Percentiles rank a stretch among this genome's conserved stretches.
These are phyloP conservation scores for Talaromyces verruculosus DNA, from an alignment of 2,329 filamentous ascomycete genomes.

Conservation along the genomic window DNA sequence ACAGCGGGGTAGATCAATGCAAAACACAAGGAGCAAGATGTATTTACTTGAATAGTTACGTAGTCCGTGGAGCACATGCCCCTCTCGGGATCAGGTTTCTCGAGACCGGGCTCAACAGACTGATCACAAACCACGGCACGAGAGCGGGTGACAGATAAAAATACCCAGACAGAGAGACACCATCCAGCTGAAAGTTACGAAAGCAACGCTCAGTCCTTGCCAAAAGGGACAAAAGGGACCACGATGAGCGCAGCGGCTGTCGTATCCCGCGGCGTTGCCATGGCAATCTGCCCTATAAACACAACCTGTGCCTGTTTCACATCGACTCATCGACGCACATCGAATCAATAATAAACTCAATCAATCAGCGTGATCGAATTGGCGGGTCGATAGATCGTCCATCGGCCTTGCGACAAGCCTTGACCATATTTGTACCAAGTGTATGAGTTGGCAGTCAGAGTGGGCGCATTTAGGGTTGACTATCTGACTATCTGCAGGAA, in stretches of 20 bases:
- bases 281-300: slow-evolving; percentile 22
- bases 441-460: slow-evolving; percentile 10
- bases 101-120: background rate
- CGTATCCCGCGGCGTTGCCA: slow-evolving; percentile 18
- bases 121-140: background rate
- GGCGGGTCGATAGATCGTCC: slow-evolving; percentile 16
- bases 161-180: background rate
- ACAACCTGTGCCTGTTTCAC: slow-evolving; percentile 16
- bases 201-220: background rate
- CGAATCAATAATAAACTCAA: slow-evolving; percentile 4
- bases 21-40: background rate
- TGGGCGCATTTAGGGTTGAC: background rate
- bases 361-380: slow-evolving; percentile 9
- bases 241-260: background rate
- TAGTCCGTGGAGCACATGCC: background rate
- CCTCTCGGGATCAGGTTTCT: slow-evolving; percentile 5
- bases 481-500: slow-evolving; percentile 13
- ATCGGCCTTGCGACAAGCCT: slow-evolving; percentile 16
- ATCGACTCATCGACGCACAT: slow-evolving; percentile 2
- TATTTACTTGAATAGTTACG: background rate
- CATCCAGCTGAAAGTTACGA: background rate
- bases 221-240: background rate
- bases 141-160: background rate
- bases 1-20: slow-evolving; percentile 2
- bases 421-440: slow-evolving; percentile 3